phyloP scores from a whole-genome alignment of 1,284 basidiomycete species.

The Ustilago xerochloae region DNA sequence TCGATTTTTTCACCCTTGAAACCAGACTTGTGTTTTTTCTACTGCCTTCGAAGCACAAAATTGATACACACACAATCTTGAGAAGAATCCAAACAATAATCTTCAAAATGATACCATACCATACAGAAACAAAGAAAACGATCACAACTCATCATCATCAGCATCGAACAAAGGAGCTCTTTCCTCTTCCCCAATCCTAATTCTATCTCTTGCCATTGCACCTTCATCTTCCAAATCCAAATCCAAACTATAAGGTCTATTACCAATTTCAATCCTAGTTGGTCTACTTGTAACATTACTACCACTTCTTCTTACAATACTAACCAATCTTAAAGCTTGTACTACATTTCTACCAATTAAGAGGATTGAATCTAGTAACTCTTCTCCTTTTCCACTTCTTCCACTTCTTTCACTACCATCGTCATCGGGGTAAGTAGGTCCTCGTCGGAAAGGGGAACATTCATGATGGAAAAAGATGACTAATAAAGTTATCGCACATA shows the following conservation, averaged over 20 bases:
- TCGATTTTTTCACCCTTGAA: too few species aligned
- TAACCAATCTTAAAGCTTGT: conserved; percentile 61
- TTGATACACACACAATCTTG: not conserved
- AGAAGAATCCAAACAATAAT: too few species aligned
- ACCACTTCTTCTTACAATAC: conserved; percentile 61
- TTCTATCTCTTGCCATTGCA: conserved; percentile 61
- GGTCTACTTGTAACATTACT: conserved; percentile 58
- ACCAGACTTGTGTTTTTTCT: too few species aligned
- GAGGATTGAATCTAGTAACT: conserved; percentile 64
- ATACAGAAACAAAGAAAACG: too few species aligned
- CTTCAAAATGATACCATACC: too few species aligned
- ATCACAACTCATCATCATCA: conserved; percentile 45
- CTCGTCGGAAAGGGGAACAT: conserved; percentile 60
- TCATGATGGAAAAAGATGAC: conserved; percentile 66
- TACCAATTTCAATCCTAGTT: conserved; percentile 60
- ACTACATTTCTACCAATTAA: conserved; percentile 64
- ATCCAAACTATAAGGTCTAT: conserved; percentile 59
- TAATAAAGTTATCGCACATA: conserved; percentile 63
- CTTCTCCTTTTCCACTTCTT: conserved; percentile 59
- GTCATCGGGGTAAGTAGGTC: conserved; percentile 23
- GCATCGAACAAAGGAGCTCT: conserved; percentile 44
- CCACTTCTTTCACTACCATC: not conserved
- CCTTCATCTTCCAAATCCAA: conserved; percentile 65
- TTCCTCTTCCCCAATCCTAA: conserved; percentile 61
- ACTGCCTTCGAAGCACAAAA: too few species aligned